Conservation (phyloP, 139 green algal genomes). For the Micractinium conductrix region DNA sequence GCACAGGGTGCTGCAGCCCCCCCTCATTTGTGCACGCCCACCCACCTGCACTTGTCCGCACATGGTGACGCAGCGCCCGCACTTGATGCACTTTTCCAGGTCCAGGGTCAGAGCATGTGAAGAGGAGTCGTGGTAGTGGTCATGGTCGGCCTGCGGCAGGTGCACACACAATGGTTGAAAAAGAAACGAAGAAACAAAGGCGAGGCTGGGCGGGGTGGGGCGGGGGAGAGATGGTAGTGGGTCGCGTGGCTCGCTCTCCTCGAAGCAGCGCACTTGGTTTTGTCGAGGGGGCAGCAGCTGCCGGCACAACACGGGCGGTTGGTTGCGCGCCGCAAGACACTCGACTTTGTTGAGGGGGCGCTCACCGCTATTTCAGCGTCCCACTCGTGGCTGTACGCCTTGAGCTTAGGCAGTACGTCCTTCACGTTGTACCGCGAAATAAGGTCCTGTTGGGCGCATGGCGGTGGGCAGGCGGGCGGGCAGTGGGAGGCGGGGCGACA, state of each 20-base stretch:
- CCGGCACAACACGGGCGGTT: no score
- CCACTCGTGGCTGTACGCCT: constrained; percentile 37
- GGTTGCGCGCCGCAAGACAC: no score
- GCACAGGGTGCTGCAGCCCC: no score
- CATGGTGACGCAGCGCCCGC: constrained; percentile 49
- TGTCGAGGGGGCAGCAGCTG: no score
- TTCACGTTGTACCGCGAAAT: constrained; percentile 50
- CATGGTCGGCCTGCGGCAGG: background rate
- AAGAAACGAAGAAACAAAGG: background rate
- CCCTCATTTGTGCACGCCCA: background rate
- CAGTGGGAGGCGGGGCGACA: background rate
- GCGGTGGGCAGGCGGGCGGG: no score
- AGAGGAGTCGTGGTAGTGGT: constrained; percentile 25
- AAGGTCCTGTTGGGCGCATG: constrained; percentile 41
- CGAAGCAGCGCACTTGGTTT: no score
- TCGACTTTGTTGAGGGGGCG: no score
- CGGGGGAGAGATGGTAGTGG: background rate
- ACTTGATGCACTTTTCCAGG: constrained; percentile 53
- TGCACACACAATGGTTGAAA: no score
- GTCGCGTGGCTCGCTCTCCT: no score
- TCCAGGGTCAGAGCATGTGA: constrained; percentile 43
- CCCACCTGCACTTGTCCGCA: constrained; percentile 42
- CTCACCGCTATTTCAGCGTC: constrained; percentile 29
- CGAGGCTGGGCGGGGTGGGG: background rate
- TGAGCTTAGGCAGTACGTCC: constrained; percentile 17